Conservation (phyloP, 768 basidiomycete genomes). For the Cystobasidium ongulense region DNA sequence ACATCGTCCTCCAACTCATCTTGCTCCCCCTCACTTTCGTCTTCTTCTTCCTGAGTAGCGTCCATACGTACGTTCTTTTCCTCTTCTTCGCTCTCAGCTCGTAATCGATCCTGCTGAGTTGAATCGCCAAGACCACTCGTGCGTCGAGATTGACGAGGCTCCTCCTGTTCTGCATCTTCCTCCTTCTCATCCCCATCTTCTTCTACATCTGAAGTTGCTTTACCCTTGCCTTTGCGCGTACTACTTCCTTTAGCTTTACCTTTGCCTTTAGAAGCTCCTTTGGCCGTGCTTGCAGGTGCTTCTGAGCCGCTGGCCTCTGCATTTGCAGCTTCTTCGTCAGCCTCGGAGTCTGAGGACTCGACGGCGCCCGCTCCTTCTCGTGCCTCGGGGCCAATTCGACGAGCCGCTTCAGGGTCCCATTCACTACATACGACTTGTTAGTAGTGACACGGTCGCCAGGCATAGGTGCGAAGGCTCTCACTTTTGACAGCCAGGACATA, state of each 20-base stretch:
- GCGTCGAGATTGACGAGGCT: background rate
- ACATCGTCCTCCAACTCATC: conserved; percentile 13
- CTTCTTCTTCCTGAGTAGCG: background rate
- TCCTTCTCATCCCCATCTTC: conserved; percentile 4
- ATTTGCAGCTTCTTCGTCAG: background rate
- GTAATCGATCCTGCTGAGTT: background rate
- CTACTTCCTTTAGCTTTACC: background rate
- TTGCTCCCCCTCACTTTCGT: background rate
- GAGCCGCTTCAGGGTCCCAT: background rate
- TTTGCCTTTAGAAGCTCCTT: background rate
- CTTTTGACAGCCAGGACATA: conserved; percentile 10
- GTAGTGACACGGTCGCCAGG: no score
- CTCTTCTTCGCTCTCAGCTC: conserved; percentile 5
- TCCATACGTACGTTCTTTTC: background rate
- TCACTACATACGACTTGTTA: background rate
- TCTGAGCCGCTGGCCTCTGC: background rate
- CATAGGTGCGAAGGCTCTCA: no score
- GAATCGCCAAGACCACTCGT: background rate
- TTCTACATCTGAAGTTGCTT: background rate
- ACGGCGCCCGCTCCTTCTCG: background rate
- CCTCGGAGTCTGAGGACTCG: background rate
- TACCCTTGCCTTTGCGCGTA: background rate
- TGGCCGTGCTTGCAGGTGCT: background rate
- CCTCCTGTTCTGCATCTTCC: background rate
- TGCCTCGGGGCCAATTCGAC: background rate